phyloP scores from a whole-genome alignment of 139 green algal genomes.

The Picochlorum sp. region DNA sequence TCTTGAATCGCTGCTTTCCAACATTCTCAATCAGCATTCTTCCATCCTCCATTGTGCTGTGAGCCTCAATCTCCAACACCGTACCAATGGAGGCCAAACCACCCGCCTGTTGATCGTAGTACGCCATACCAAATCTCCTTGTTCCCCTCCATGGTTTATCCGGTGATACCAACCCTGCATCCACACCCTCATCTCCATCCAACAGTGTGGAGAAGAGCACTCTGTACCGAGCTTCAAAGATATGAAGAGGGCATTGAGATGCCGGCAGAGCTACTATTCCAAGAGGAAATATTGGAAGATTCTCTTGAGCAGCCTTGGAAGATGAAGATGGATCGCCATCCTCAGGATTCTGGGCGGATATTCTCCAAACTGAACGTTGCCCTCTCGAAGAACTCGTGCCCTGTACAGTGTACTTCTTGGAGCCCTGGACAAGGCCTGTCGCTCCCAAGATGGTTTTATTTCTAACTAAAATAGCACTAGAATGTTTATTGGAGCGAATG shows the following conservation, averaged over 20 bases:
- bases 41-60: slow-evolving; percentile 34
- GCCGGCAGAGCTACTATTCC: slow-evolving; percentile 38
- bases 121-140: slow-evolving; percentile 37
- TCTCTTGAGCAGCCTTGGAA: not conserved
- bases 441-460: too few relatives aligned
- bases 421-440: too few relatives aligned
- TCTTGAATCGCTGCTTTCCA: slow-evolving; percentile 26
- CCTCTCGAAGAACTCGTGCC: too few relatives aligned
- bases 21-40: slow-evolving; percentile 30
- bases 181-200: slow-evolving; percentile 26
- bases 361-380: too few relatives aligned
- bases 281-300: slow-evolving; percentile 47
- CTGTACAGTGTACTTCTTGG: too few relatives aligned
- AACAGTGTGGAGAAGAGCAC: slow-evolving; percentile 45
- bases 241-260: slow-evolving; percentile 35
- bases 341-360: too few relatives aligned
- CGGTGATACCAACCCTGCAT: slow-evolving; percentile 33
- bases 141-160: slow-evolving; percentile 35
- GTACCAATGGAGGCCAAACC: slow-evolving; percentile 33
- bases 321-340: too few relatives aligned
- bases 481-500: too few relatives aligned
- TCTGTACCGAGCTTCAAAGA: slow-evolving; percentile 46
- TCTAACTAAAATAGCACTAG: too few relatives aligned
- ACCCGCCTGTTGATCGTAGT: slow-evolving; percentile 12
- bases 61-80: slow-evolving; percentile 35